A percentile compares a stretch with the other conserved stretches of the same genome.
These are phyloP conservation scores for Hyaloscypha hepaticicola DNA, from an alignment of 495 filamentous ascomycete genomes.

Conservation along the genomic window DNA sequence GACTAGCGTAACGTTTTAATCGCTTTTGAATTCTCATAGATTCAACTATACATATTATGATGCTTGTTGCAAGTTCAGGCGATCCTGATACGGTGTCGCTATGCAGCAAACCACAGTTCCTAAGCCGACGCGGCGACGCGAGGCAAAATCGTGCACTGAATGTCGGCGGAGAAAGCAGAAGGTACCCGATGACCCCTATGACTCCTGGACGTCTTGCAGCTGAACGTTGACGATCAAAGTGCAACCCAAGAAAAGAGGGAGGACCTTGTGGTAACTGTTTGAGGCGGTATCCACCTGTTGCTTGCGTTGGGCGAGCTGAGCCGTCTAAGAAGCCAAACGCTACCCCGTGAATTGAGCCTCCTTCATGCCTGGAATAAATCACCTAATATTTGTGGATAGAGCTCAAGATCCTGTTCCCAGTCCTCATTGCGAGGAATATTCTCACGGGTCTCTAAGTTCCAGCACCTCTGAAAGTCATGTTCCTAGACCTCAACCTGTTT, in stretches of 20 bases:
- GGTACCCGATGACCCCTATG: background rate
- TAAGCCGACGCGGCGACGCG: background rate
- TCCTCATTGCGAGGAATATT: background rate
- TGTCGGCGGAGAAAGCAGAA: conserved; percentile 6
- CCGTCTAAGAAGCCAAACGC: background rate
- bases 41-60: background rate
- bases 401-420: background rate
- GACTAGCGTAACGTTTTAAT: background rate
- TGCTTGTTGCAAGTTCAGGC: background rate
- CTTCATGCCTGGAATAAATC: background rate
- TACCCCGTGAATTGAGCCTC: background rate
- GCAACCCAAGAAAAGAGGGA: conserved; percentile 14
- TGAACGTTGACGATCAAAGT: background rate
- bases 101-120: background rate
- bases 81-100: background rate
- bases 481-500: background rate
- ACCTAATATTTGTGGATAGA: background rate
- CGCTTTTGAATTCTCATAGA: background rate
- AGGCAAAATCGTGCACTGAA: conserved; percentile 3
- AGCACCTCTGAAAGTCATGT: background rate
- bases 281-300: conserved; percentile 18
- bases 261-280: conserved; percentile 18
- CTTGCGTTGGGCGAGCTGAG: conserved; percentile 3
- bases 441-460: background rate
- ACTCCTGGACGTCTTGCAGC: background rate